Evolutionary conservation across 371 early-diverging fungal species (phyloP).

Genomic region (Batrachochytrium dendrobatidis): DNA sequence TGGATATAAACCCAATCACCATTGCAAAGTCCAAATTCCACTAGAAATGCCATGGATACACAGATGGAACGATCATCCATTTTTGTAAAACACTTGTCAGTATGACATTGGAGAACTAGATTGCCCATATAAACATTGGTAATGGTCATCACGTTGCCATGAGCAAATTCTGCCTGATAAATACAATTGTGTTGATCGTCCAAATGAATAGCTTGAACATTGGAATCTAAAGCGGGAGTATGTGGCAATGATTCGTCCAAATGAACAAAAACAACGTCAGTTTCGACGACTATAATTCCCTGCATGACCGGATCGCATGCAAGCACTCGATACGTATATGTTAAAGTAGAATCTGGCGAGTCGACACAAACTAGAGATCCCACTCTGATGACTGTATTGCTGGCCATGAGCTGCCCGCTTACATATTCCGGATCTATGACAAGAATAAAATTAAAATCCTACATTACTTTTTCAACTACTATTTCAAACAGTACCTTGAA

Average conservation of each 20-base stretch:
- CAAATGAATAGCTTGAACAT: neutral
- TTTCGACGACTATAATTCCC: constrained; percentile 44
- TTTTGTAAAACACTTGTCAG: no score
- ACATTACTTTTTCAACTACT: neutral
- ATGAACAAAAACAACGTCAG: constrained; percentile 36
- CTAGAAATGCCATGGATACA: neutral
- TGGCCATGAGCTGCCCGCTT: constrained; percentile 16
- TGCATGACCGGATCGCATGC: constrained; percentile 64
- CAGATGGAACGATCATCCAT: constrained; percentile 1
- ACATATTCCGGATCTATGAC: constrained; percentile 9
- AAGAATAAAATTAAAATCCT: neutral
- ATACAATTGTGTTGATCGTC: neutral
- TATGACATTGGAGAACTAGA: constrained; percentile 6
- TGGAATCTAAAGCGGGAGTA: neutral
- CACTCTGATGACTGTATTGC: constrained; percentile 21
- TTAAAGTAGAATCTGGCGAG: neutral
- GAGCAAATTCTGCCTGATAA: neutral
- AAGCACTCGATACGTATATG: constrained; percentile 39
- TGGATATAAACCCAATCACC: neutral
- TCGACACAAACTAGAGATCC: constrained; percentile 12
- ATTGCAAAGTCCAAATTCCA: neutral
- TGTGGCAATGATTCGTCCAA: constrained; percentile 15
- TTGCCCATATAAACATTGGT: neutral
- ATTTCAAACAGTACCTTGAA: neutral
- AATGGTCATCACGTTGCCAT: neutral